Base-by-base conservation (phyloP, 345 rosid species). In the Ceriops tagal region DNA sequence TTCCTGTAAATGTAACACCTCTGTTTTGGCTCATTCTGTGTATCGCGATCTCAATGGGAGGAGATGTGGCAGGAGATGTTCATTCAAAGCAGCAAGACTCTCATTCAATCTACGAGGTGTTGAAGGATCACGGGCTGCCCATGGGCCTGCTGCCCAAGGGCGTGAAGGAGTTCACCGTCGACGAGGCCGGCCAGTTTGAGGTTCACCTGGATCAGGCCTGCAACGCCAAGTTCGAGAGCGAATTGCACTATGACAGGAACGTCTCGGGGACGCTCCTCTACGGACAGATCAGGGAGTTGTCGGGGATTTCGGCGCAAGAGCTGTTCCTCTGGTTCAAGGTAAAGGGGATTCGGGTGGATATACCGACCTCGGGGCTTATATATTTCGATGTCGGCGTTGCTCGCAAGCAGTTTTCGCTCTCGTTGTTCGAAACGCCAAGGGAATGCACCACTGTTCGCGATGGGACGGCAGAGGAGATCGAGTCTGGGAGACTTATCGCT, bases 261-360 rank as follows among this genome's bases (percentile, higher is more conserved):
- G 89, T 93, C 8, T 81, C 93, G 0, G 98, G 98, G 22, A 82
- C 78, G 0, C 68, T 93, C 47, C 77, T 83, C 37, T 80, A 65
- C 68, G 87, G 90, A 5, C 78, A 85, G 84, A 87, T 93, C 84
- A 74, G 73, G 13, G 81, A 81, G 2, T 74, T 93, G 55, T 87
- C 91, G 0, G 98, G 98, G 49, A 77, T 93, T 55, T 76, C 87
- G n/a, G 90, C 97, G 0, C 92, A 91, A 71, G 98, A 93, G 73
- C 73, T 93, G 18, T 93, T 91, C 66, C 75, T 93, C 56, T 93
- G 97, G 97, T 87, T 93, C 78, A 96, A 88, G 47, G 97, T 93
- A 3, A 89, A 82, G 71, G 88, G 83, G 56, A 89, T 93, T 53
- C 86, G 92, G 43, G 96, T 91, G 37, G 98, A 93, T 67, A 68